phyloP scores from a whole-genome alignment of 1,284 basidiomycete genomes.

The Singerocomus inundabilis region DNA sequence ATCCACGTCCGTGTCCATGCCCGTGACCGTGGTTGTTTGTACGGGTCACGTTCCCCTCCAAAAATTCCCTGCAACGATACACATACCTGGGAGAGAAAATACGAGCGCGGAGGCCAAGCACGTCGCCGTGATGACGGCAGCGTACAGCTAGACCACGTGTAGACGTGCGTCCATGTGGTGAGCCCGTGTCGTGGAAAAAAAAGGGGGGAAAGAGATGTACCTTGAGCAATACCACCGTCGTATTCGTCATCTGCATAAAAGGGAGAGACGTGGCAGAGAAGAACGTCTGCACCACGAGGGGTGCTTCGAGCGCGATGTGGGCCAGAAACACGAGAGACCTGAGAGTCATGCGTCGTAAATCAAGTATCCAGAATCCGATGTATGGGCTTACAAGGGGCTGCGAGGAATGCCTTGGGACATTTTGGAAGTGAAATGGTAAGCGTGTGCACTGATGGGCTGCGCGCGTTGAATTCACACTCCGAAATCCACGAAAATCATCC shows the following conservation, averaged over 20 bases:
- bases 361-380: neutral
- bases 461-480: slow-evolving; percentile 21
- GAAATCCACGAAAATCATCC: slow-evolving; percentile 27
- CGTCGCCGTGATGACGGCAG: slow-evolving; percentile 55
- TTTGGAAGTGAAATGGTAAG: neutral
- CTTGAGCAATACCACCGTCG: slow-evolving; percentile 72
- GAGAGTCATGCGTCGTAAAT: neutral
- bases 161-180: neutral
- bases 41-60: neutral
- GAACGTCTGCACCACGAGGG: slow-evolving; percentile 71
- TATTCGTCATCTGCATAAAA: slow-evolving; percentile 79
- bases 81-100: slow-evolving; percentile 60
- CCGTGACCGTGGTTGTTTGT: neutral
- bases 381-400: slow-evolving; percentile 36
- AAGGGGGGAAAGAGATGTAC: slow-evolving; percentile 33
- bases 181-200: neutral
- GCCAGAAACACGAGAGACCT: slow-evolving; percentile 68
- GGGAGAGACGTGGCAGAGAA: slow-evolving; percentile 62
- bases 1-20: too few species aligned
- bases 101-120: slow-evolving; percentile 60
- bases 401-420: slow-evolving; percentile 30
- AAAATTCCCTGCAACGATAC: neutral
- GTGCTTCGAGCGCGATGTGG: slow-evolving; percentile 75
- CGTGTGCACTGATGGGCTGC: neutral
- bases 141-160: slow-evolving; percentile 30